These are phyloP conservation scores for Cladosporium cucumerinum DNA, from an alignment of 2,329 filamentous ascomycete genomes.

Conservation along the genomic window DNA sequence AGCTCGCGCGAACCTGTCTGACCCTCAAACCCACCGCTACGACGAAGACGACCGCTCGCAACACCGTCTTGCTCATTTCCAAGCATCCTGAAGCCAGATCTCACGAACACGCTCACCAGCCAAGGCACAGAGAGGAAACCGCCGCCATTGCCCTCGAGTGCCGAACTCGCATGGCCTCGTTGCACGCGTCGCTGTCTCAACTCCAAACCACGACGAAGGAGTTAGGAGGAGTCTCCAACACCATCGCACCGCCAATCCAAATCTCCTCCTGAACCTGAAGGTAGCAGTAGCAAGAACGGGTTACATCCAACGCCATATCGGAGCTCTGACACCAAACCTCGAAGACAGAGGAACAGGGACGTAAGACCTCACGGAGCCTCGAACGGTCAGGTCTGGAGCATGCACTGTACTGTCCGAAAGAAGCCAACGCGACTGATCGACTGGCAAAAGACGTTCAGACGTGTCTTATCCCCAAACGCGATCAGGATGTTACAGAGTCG, in stretches of 20 bases:
- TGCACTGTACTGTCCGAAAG: neutral
- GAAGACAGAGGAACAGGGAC: neutral
- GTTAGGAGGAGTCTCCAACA: neutral
- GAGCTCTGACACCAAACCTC: neutral
- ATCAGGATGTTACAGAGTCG: neutral
- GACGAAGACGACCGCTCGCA: neutral
- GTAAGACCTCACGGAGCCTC: neutral
- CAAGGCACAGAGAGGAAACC: neutral
- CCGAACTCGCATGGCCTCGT: neutral
- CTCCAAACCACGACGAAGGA: neutral
- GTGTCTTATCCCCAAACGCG: constrained; percentile 6
- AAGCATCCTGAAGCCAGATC: neutral
- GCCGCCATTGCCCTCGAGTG: neutral
- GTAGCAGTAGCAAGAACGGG: neutral
- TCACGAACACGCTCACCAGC: neutral
- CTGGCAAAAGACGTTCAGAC: neutral
- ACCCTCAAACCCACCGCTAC: neutral
- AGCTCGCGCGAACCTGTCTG: neutral
- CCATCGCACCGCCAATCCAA: neutral
- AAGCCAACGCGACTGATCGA: neutral
- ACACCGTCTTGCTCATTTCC: constrained; percentile 4
- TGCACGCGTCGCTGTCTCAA: neutral
- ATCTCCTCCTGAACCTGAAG: constrained; percentile 13
- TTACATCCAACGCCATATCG: neutral
- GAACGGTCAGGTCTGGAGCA: neutral